Evolutionary conservation across 169 alveolate species (phyloP).

Genomic region (Theileria parva): DNA sequence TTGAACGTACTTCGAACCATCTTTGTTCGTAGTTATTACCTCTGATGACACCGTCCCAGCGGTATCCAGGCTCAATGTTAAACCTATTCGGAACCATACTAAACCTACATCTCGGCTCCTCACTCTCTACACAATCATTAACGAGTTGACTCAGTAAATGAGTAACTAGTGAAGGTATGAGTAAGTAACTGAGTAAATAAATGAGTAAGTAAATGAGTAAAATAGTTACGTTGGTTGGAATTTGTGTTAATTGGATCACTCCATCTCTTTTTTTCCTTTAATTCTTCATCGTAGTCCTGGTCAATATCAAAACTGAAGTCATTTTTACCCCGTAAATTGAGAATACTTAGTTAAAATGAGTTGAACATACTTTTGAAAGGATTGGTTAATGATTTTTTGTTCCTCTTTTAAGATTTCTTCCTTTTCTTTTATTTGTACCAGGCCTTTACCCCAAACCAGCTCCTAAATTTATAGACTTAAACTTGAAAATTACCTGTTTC

Average conservation of each 20-base stretch:
- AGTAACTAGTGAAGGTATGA: no score
- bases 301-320: constrained; percentile 43
- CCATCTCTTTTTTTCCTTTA: constrained; percentile 43
- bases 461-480: constrained; percentile 19
- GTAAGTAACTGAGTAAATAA: no score
- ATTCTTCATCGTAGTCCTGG: constrained; percentile 50
- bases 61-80: constrained; percentile 89
- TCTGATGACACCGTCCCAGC: constrained; percentile 96
- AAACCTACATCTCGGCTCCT: constrained; percentile 83
- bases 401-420: constrained; percentile 44
- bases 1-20: constrained; percentile 58
- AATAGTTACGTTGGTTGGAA: not conserved
- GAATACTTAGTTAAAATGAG: no score
- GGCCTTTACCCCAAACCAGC: constrained; percentile 64
- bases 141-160: not conserved
- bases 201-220: no score
- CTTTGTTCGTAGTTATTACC: constrained; percentile 91
- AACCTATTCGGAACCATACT: constrained; percentile 86
- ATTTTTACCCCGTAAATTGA: not conserved
- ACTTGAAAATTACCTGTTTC: not conserved
- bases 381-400: constrained; percentile 26
- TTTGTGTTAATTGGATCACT: constrained; percentile 36
- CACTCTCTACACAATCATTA: constrained; percentile 8
- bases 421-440: constrained; percentile 49
- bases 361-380: constrained; percentile 46